phyloP scores from a whole-genome alignment of 805 yeast genomes.

The Cyberlindnera suaveolens region DNA sequence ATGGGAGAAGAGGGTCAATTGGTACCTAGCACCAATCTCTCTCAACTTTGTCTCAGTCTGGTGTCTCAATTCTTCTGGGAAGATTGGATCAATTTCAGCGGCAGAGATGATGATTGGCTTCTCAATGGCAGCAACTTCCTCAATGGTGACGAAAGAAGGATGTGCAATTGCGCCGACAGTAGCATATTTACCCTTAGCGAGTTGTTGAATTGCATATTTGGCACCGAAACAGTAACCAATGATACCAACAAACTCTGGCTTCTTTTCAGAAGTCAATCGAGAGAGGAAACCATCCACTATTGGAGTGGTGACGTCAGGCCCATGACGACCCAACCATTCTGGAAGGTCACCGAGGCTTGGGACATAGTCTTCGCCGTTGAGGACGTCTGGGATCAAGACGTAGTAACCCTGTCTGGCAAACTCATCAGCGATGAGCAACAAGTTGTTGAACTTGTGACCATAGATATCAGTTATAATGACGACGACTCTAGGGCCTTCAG shows the following conservation, averaged over 20 bases:
- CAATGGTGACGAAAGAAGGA: conserved; percentile 67
- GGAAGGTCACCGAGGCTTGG: conserved; percentile 18
- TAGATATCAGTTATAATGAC: conserved; percentile 65
- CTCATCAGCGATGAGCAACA: conserved; percentile 55
- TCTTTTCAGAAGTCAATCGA: conserved; percentile 30
- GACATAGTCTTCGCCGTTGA: conserved; percentile 43
- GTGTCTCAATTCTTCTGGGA: conserved; percentile 57
- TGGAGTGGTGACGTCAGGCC: conserved; percentile 39
- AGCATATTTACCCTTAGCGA: conserved; percentile 31
- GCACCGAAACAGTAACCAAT: conserved; percentile 88
- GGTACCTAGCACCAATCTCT: conserved; percentile 49
- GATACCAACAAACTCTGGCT: conserved; percentile 43
- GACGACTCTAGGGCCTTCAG: conserved; percentile 37
- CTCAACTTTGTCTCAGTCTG: conserved; percentile 53
- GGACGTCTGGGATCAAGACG: conserved; percentile 72
- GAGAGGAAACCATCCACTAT: conserved; percentile 43
- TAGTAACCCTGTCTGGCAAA: conserved; percentile 58
- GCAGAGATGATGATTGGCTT: conserved; percentile 57
- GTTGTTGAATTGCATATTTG: conserved; percentile 52
- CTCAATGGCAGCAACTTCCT: conserved; percentile 54
- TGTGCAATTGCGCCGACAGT: conserved; percentile 75
- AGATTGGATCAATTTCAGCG: conserved; percentile 64
- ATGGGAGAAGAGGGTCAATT: conserved; percentile 55
- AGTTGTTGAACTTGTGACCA: conserved; percentile 57
- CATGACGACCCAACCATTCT: conserved; percentile 52